Percentiles rank a stretch among this genome's conserved stretches.
Conservation (phyloP, 1,139 yeast genomes). For the Debaryomyces udenii region DNA sequence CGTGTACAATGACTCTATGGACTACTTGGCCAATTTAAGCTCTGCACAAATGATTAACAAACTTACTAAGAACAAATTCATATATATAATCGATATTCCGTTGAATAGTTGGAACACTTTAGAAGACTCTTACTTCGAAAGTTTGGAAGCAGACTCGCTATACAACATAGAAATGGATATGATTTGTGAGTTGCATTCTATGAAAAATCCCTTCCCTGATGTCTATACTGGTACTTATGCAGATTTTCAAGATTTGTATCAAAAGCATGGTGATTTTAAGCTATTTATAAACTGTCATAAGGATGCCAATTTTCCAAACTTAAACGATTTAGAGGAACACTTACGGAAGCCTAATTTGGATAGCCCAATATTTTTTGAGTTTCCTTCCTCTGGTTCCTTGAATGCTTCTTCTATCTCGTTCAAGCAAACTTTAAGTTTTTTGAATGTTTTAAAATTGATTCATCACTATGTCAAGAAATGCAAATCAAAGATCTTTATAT, state of each 20-base stretch:
- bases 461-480: slow-evolving; percentile 23
- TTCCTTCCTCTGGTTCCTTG: slow-evolving; percentile 37
- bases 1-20: slow-evolving; percentile 30
- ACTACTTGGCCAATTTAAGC: slow-evolving; percentile 7
- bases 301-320: slow-evolving; percentile 33
- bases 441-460: slow-evolving; percentile 37
- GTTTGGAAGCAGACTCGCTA: neutral
- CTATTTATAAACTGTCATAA: slow-evolving; percentile 42
- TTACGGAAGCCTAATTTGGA: slow-evolving; percentile 13
- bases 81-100: slow-evolving; percentile 14
- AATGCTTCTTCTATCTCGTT: slow-evolving; percentile 26
- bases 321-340: slow-evolving; percentile 20
- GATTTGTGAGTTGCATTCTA: slow-evolving; percentile 38
- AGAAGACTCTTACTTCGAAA: slow-evolving; percentile 6
- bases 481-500: slow-evolving; percentile 33
- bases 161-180: slow-evolving; percentile 34
- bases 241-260: slow-evolving; percentile 31
- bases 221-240: slow-evolving; percentile 39
- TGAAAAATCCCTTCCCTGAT: slow-evolving; percentile 32
- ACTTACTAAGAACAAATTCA: slow-evolving; percentile 8
- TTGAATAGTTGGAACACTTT: slow-evolving; percentile 2
- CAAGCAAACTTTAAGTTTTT: slow-evolving; percentile 30
- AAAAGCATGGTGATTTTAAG: slow-evolving; percentile 26
- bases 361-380: slow-evolving; percentile 32
- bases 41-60: slow-evolving; percentile 11